phyloP scores from a whole-genome alignment of 2,329 filamentous ascomycete genomes.

The Chaetothyriales sp. region DNA sequence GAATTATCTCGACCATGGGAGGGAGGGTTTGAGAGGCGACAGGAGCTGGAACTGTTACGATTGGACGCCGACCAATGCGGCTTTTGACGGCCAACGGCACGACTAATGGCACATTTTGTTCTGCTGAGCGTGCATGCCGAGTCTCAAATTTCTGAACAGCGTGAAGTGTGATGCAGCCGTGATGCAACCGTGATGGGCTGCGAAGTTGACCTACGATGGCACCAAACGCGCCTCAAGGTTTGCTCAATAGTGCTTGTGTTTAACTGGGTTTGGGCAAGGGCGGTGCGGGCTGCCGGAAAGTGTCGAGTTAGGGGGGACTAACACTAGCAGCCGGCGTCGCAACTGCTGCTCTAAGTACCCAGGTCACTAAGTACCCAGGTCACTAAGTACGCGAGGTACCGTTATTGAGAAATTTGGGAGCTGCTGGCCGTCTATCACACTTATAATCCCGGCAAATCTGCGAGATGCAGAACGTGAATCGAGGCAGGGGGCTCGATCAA shows the following conservation, averaged over 20 bases:
- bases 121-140: neutral
- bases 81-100: neutral
- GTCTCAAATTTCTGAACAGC: neutral
- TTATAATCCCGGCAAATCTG: neutral
- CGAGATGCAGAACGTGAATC: too few relatives aligned
- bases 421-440: neutral
- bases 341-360: neutral
- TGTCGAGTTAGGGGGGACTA: neutral
- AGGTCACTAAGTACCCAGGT: neutral
- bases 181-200: neutral
- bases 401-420: neutral
- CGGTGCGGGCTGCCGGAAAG: neutral
- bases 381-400: neutral
- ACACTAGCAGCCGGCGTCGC: neutral
- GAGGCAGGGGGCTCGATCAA: too few relatives aligned
- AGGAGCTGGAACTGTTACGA: neutral
- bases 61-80: neutral
- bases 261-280: neutral
- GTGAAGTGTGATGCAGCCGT: neutral
- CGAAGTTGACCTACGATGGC: neutral
- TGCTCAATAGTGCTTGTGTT: neutral
- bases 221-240: neutral
- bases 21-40: neutral
- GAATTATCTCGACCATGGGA: neutral
- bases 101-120: too few relatives aligned